Conservation (phyloP, 2,329 filamentous ascomycete genomes). For the Botrytis pseudocinerea region DNA sequence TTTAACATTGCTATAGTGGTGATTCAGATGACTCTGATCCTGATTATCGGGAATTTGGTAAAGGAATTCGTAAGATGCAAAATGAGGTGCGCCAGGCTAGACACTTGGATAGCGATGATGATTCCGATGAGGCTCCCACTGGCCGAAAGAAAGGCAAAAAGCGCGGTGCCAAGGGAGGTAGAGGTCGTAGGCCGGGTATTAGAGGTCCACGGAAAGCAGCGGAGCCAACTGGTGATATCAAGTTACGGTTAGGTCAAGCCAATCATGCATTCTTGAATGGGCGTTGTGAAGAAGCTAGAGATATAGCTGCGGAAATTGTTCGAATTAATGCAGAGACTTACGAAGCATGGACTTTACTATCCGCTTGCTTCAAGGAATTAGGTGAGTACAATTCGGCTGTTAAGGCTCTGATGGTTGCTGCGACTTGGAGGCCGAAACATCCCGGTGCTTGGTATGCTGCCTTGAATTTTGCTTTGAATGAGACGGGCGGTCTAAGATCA, state of each 20-base stretch:
- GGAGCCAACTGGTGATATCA: conserved; percentile 71
- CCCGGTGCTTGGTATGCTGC: conserved; percentile 59
- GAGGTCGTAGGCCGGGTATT: conserved; percentile 24
- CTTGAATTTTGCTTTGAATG: conserved; percentile 57
- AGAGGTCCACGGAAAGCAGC: conserved; percentile 55
- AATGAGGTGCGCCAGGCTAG: conserved; percentile 32
- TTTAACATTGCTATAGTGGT: conserved; percentile 15
- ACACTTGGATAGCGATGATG: conserved; percentile 25
- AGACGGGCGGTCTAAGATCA: conserved; percentile 48
- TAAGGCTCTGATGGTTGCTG: conserved; percentile 61
- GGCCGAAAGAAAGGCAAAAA: conserved; percentile 15
- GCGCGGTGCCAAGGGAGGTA: conserved; percentile 3
- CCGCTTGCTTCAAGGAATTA: conserved; percentile 61
- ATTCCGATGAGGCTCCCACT: neutral
- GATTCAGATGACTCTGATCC: conserved; percentile 43
- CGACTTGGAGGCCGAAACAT: conserved; percentile 62
- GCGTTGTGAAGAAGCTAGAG: conserved; percentile 60
- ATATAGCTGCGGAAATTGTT: conserved; percentile 62
- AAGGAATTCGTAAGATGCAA: conserved; percentile 45
- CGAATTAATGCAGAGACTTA: conserved; percentile 68
- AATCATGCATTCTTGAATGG: conserved; percentile 66
- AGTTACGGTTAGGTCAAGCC: conserved; percentile 63
- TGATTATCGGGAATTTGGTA: conserved; percentile 46
- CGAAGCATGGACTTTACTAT: conserved; percentile 63
- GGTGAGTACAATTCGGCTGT: conserved; percentile 58